Base-by-base conservation (phyloP, 441 rosid species). In the Omphalea diandra region DNA sequence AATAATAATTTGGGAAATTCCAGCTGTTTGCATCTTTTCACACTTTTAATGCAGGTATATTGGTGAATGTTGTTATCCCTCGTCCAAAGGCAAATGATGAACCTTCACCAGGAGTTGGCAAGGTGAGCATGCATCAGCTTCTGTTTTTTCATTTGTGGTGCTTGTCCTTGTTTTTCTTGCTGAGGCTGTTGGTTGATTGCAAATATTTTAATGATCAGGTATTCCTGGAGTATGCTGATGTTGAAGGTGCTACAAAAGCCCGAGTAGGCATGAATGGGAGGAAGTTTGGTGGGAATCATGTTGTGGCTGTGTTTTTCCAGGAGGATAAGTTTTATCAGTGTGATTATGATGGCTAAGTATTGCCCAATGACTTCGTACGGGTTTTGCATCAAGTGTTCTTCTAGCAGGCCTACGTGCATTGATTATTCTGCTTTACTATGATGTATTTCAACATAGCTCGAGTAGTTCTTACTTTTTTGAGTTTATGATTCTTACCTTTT, bases 241-340 rank as follows among this genome's bases (percentile, higher is more conserved):
- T 75, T 47, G 97, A 89, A n/a, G 84, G 96, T 36, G 61, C 90
- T 3, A 47, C 83, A 29, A 82, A 82, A 65, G 97, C 97, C 12
- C 82, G 91, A 64, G 67, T 69, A 4, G 97, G 90, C 57, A 82
- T 91, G 88, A 86, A 91, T 43, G 96, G 93, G 22, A 83, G 97
- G 73, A 91, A 84, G 75, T 91, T 91, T 72, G 93, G 89, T 10
- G 93, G 90, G 33, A 91, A 89, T 76, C 78, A 84, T 64, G 97
- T 89, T 22, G 81, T 83, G 67, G 97, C 93, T 10, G 93, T 87
- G 63, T 87, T 82, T 77, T 89, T 79, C 70, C 85, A 87, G 0
- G 93, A 91, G 70, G 82, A 84, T 75, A 86, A 86, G 83, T 89
- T 88, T 72, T 86, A 81, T 11, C 85, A 86, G 55, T 91, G 82